Conservation (phyloP, 1,139 yeast genomes). For the Blastobotrys proliferans region DNA sequence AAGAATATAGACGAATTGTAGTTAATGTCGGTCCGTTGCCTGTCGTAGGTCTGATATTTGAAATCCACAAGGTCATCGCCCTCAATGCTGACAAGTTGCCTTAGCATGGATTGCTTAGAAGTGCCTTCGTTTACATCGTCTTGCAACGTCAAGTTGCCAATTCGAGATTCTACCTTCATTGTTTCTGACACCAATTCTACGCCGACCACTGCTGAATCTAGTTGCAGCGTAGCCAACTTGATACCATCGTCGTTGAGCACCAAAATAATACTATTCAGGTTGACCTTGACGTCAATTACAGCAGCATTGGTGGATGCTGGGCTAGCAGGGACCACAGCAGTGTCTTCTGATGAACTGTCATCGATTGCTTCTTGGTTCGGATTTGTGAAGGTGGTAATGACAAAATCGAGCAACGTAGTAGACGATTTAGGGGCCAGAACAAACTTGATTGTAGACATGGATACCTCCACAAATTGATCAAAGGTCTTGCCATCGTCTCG, state of each 20-base stretch:
- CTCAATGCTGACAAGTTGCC: conserved; percentile 72
- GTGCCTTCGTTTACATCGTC: conserved; percentile 73
- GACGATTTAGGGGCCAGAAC: conserved; percentile 75
- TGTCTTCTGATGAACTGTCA: conserved; percentile 8
- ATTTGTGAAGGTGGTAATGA: conserved; percentile 79
- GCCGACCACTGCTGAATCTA: conserved; percentile 68
- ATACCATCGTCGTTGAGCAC: conserved; percentile 81
- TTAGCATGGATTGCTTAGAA: conserved; percentile 52
- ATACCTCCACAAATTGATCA: conserved; percentile 73
- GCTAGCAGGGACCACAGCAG: not conserved
- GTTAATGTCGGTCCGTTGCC: conserved; percentile 36
- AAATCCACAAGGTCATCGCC: conserved; percentile 82
- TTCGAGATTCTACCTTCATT: conserved; percentile 65
- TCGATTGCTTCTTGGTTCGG: conserved; percentile 36
- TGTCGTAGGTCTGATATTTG: conserved; percentile 75
- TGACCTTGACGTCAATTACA: conserved; percentile 64
- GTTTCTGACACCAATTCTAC: conserved; percentile 71
- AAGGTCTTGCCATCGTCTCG: conserved; percentile 47
- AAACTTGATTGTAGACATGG: conserved; percentile 74
- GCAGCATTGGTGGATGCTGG: conserved; percentile 46
- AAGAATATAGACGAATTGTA: conserved; percentile 61
- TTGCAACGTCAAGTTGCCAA: conserved; percentile 76
- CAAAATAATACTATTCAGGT: conserved; percentile 68
- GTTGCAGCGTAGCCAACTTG: conserved; percentile 70
- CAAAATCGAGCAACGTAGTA: conserved; percentile 73